Evolutionary conservation across 1,284 basidiomycete genomes (phyloP), one percentile per base, ranked within the genome.

Genomic region (Melanopsichium pennsylvanicum): DNA sequence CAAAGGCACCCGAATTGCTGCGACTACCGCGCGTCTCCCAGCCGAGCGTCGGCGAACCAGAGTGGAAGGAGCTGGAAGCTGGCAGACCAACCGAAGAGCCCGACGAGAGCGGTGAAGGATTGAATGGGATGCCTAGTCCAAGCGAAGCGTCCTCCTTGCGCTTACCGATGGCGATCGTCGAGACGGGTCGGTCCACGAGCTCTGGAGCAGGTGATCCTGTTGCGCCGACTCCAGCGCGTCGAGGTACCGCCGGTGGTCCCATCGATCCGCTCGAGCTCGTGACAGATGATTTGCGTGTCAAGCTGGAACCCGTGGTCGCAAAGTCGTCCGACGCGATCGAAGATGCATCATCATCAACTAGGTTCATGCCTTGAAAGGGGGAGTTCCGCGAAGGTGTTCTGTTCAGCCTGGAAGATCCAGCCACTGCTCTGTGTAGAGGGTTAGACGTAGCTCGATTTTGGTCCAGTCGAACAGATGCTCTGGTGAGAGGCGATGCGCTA

Each of bases 211-310:
- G 50, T 19, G 56, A 60, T 43, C 47, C 47, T 6, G 40, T 44
- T 2, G 39, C 51, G 12, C 42, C 56, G 18, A 31, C 48, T 26
- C 42, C 51, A 18, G 56, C 42, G 43, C 67, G 55, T 10, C 60
- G 46, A 26, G 67, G 67, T 5, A 70, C 29, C 6, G 61, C 56
- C 3, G 67, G 67, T 12, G 67, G 67, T 29, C 67, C 67, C 67
- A 70, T 70, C 36, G 67, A 70, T 3, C 67, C 57, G 40, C 38
- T 57, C 10, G 67, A 64, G 57, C 56, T 64, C 29, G 67, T 51
- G 37, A 64, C 57, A 40, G 67, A 70, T 29, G 50, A 56, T 42
- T 70, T 70, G 50, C 67, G 67, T 11, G 61, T 70, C 18, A 70
- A 29, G 13, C 45, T 64, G 37, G 59, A 69, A 31, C 43, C 55